These are phyloP conservation scores for Rossbeevera mucosa DNA, from an alignment of 768 basidiomycete species.

Conservation along the genomic window DNA sequence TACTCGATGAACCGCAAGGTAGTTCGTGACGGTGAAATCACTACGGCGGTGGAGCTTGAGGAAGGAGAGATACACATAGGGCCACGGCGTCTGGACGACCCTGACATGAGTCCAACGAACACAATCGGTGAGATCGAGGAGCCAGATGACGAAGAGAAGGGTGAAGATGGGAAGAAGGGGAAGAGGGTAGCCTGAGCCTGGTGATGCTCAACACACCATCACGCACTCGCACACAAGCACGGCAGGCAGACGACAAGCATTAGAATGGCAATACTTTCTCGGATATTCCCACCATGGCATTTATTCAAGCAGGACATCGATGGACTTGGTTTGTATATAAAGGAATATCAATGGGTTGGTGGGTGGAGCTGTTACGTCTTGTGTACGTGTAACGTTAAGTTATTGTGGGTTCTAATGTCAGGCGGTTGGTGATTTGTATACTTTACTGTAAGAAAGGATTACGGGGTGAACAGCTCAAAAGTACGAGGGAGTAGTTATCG, in stretches of 20 bases:
- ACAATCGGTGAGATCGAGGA: not conserved
- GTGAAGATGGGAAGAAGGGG: not conserved
- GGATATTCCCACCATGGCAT: no score
- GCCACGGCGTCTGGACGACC: not conserved
- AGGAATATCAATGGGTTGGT: no score
- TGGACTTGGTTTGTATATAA: no score
- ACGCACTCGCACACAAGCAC: not conserved
- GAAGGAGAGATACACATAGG: slow-evolving; percentile 11
- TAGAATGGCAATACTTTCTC: no score
- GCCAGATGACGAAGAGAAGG: not conserved
- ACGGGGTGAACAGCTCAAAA: no score
- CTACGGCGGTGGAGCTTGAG: slow-evolving; percentile 30
- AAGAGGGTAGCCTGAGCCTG: not conserved
- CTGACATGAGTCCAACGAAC: not conserved
- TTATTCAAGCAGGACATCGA: no score
- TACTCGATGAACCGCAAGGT: slow-evolving; percentile 57
- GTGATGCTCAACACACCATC: not conserved
- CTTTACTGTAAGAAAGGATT: no score
- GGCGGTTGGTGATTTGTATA: no score
- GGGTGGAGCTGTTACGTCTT: no score
- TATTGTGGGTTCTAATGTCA: no score
- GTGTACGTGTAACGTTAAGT: no score
- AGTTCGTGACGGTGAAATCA: slow-evolving; percentile 34
- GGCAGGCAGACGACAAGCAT: not conserved
- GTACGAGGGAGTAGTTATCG: no score